Evolutionary conservation across 805 yeast genomes (phyloP), one percentile per base, ranked within the genome.

Genomic region (Candida alai): DNA sequence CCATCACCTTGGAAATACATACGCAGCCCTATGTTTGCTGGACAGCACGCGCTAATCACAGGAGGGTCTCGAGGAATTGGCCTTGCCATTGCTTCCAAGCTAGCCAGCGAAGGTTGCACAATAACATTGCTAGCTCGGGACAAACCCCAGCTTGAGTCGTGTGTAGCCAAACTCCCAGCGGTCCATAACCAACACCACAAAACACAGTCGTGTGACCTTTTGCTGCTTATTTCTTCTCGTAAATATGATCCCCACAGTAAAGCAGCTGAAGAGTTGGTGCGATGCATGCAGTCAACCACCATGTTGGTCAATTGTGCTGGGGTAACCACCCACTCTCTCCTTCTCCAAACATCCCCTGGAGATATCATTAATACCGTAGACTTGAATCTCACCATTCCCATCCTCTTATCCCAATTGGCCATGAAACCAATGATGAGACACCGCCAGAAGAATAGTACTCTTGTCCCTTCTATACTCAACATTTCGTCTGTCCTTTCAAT

Each of bases 291-390:
- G 24, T 52, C 54, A 11, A 12, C 22, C 12, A 64, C 72, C 19
- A 65, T 77, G 2, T 58, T 82, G 12, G 62, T 82, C 15, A 81
- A 81, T 45, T 58, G 89, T 54, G 85, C 85, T 0, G 86, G 95
- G 0, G 46, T 77, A 1, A 64, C 87, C 4, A 86, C 79, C 43
- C 61, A 69, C 19, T 58, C 69, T 2, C 58, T 85, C 17, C 53
- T 84, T 3, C 44, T 71, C 14, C 48, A 62, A 15, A 67, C 78
- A 1, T 41, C 66, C 2, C 49, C 54, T 0, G 49, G 55, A 1
- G 66, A 65, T 13, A 72, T 84, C 10, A 48, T 57, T 2, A 37
- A 56, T 1, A 60, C 84, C 3, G 50, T 84, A 3, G 61, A 60
- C 16, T 64, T 76, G 22, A 86, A 86, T 49, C 59, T 86, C 19